Conservation (phyloP, 176 grass and related monocot genomes). For the Carex scoparia region DNA sequence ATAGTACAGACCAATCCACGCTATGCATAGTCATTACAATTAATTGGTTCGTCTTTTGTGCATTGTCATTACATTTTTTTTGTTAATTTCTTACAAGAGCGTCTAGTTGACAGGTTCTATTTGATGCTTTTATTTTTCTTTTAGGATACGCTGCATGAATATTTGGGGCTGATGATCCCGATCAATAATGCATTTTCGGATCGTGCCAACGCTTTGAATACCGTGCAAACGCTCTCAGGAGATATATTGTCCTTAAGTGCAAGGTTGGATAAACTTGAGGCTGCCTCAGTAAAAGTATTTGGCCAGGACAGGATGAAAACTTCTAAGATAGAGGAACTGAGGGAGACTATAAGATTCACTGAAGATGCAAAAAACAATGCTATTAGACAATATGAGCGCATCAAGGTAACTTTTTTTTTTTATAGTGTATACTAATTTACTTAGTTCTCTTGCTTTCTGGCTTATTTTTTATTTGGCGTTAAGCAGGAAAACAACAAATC, state of each 20-base stretch:
- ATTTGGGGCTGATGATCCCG: constrained; percentile 65
- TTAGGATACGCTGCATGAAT: constrained; percentile 69
- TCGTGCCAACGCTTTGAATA: constrained; percentile 61
- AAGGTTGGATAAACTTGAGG: constrained; percentile 57
- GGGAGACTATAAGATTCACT: constrained; percentile 53
- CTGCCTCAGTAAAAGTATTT: constrained; percentile 58
- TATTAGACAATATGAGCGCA: constrained; percentile 58
- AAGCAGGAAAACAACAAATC: constrained; percentile 73
- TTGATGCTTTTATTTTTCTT: constrained; percentile 33
- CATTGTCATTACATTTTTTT: not conserved
- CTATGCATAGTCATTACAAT: not conserved
- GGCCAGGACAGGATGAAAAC: constrained; percentile 53
- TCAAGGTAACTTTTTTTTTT: constrained; percentile 50
- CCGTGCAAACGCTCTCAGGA: constrained; percentile 52
- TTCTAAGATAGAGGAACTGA: constrained; percentile 66
- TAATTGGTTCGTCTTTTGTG: not conserved
- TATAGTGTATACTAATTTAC: not conserved
- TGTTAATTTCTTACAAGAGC: not conserved
- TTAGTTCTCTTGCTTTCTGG: constrained; percentile 8
- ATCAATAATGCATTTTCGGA: constrained; percentile 77
- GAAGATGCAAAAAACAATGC: constrained; percentile 66
- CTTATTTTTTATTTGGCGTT: constrained; percentile 25
- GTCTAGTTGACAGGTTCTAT: not conserved
- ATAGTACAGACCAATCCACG: too few species aligned
- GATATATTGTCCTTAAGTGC: constrained; percentile 58